These are phyloP conservation scores for Rhizodiscina lignyota DNA, from an alignment of 495 filamentous ascomycete genomes.

Conservation along the genomic window DNA sequence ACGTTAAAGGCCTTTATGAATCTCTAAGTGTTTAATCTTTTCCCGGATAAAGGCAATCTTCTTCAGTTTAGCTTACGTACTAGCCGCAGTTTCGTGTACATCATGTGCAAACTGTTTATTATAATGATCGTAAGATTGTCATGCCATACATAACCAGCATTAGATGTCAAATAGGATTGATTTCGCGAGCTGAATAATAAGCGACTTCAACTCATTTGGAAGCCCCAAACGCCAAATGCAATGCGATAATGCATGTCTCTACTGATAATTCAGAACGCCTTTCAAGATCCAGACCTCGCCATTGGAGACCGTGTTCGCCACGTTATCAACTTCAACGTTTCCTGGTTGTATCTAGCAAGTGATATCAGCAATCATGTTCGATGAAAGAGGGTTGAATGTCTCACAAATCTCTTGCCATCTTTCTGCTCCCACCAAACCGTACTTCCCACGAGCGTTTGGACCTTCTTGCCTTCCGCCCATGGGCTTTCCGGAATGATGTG, in stretches of 20 bases:
- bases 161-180: too few species aligned
- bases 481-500: slow-evolving; percentile 66
- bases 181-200: too few species aligned
- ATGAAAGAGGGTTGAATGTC: not conserved
- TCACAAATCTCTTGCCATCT: slow-evolving; percentile 53
- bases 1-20: too few species aligned
- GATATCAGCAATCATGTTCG: not conserved
- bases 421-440: slow-evolving; percentile 70
- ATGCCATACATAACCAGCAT: too few species aligned
- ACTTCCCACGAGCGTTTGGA: slow-evolving; percentile 49
- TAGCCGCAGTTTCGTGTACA: too few species aligned
- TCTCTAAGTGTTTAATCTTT: too few species aligned
- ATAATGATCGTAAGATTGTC: too few species aligned
- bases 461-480: slow-evolving; percentile 63
- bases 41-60: too few species aligned
- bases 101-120: too few species aligned
- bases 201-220: too few species aligned
- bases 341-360: slow-evolving; percentile 56
- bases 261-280: slow-evolving; percentile 18
- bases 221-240: too few species aligned
- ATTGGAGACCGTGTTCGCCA: slow-evolving; percentile 62
- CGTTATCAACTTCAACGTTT: slow-evolving; percentile 51
- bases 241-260: slow-evolving; percentile 3
- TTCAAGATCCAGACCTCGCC: slow-evolving; percentile 49
- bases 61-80: too few species aligned